Evolutionary conservation across 164 flowering plant species (phyloP), one percentile per base, ranked within the genome.

Genomic region (Echeveria elegans): DNA sequence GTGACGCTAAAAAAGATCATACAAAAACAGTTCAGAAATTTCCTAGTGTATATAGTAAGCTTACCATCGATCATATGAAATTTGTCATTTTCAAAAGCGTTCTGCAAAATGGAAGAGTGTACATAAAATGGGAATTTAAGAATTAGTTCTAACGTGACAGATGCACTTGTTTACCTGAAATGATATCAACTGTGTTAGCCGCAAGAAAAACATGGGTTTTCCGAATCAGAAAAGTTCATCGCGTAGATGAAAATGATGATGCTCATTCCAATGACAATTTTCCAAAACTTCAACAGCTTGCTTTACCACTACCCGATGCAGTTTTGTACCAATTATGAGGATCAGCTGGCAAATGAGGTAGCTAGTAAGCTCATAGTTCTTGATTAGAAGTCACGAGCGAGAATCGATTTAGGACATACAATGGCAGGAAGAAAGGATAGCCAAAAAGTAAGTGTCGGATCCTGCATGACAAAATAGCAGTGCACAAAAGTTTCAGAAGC

Each of bases 181-280:
- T 16, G 95, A 83, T 71, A 92, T 81, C 16, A 85, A 69, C 68
- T 89, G 96, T 66, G 89, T 88, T 29, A 88, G 68, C 74, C 77
- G 64, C 72, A 88, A 75, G 40, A 92, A 78, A 70, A 88, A 76
- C 73, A 70, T 78, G 21, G 98, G 98, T 74, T 69, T 88, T 68
- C 90, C 85, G 77, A 89, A 85, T 96, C 98, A 92, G 77, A 92
- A 92, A 29, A 92, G 88, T 70, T 83, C 92, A 74, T 92, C 98
- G 56, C 95, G 85, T 31, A 86, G 86, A 32, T 85, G 87, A 66
- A 88, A 69, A 31, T 77, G 85, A 50, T 63, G 77, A 64, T 67
- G 47, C 48, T 69, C 83, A 21, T 45, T 37, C 45, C 34, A 26
- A 67, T 81, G 78, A 74, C 73, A 67, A 31, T 72, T 9, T 16